phyloP scores from a whole-genome alignment of 352 stramenopile genomes.

The Globisporangium spinosum region DNA sequence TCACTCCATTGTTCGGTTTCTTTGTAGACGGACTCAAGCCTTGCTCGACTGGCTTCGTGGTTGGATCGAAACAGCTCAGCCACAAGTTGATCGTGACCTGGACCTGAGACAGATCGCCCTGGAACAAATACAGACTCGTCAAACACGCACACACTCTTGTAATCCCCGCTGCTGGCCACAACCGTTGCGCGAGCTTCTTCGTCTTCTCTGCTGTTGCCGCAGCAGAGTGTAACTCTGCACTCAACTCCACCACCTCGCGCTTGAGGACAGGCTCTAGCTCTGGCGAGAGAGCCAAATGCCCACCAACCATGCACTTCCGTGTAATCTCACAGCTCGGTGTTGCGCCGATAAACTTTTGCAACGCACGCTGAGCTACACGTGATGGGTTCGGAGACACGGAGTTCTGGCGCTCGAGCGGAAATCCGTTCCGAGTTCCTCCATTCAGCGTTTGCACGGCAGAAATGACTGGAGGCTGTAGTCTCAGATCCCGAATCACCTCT shows the following conservation, averaged over 20 bases:
- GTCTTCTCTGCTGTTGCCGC: slow-evolving; percentile 65
- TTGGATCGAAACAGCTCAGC: slow-evolving; percentile 79
- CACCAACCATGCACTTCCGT: slow-evolving; percentile 67
- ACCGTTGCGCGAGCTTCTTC: slow-evolving; percentile 41
- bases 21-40: slow-evolving; percentile 22
- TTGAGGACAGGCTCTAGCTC: slow-evolving; percentile 62
- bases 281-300: slow-evolving; percentile 51
- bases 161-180: slow-evolving; percentile 80
- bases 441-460: neutral
- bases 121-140: slow-evolving; percentile 67
- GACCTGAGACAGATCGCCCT: slow-evolving; percentile 60
- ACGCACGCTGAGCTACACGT: slow-evolving; percentile 49
- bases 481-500: slow-evolving; percentile 19
- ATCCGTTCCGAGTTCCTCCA: neutral
- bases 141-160: slow-evolving; percentile 78
- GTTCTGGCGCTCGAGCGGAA: slow-evolving; percentile 25
- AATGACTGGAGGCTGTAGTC: slow-evolving; percentile 7
- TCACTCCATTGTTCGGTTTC: slow-evolving; percentile 23
- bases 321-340: slow-evolving; percentile 70
- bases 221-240: slow-evolving; percentile 58
- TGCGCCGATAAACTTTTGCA: slow-evolving; percentile 70
- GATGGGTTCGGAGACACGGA: slow-evolving; percentile 53
- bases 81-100: slow-evolving; percentile 51
- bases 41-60: slow-evolving; percentile 42
- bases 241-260: slow-evolving; percentile 60